A percentile compares a stretch with the other conserved stretches of the same genome.
These are phyloP conservation scores for Talaromyces sp. DNA, from an alignment of 2,329 filamentous ascomycete species.

Conservation along the genomic window DNA sequence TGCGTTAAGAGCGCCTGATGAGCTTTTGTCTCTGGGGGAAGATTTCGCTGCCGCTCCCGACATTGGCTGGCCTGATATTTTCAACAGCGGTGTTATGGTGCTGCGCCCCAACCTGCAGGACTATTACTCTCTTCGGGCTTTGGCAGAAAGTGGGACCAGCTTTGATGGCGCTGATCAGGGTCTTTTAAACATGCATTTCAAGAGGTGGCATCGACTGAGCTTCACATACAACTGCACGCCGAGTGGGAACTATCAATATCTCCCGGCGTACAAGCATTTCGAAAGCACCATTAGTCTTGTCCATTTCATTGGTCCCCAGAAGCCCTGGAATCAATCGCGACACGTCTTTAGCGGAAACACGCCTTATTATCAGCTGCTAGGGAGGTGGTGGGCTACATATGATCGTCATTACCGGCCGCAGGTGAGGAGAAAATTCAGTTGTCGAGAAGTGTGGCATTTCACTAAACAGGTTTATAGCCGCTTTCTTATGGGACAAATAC, in stretches of 20 bases:
- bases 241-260: conserved; percentile 93
- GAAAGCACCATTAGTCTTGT: conserved; percentile 83
- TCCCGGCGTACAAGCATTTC: conserved; percentile 90
- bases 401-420: conserved; percentile 69
- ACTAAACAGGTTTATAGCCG: not conserved
- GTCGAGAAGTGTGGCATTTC: not conserved
- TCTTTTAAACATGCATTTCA: conserved; percentile 90
- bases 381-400: conserved; percentile 90
- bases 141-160: conserved; percentile 81
- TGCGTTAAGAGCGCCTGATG: conserved; percentile 83
- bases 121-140: conserved; percentile 75
- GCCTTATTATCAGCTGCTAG: conserved; percentile 72
- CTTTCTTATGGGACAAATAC: not conserved
- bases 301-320: conserved; percentile 88
- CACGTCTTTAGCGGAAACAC: conserved; percentile 25
- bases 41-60: conserved; percentile 74
- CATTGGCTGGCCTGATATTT: conserved; percentile 95
- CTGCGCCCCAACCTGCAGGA: conserved; percentile 79
- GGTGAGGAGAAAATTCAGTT: conserved; percentile 13
- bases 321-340: conserved; percentile 72
- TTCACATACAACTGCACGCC: conserved; percentile 98
- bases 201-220: conserved; percentile 76
- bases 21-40: conserved; percentile 68
- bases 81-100: conserved; percentile 98
- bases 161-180: conserved; percentile 98